Evolutionary conservation across 1,284 basidiomycete species (phyloP).

Genomic region (Gomphus sp.): DNA sequence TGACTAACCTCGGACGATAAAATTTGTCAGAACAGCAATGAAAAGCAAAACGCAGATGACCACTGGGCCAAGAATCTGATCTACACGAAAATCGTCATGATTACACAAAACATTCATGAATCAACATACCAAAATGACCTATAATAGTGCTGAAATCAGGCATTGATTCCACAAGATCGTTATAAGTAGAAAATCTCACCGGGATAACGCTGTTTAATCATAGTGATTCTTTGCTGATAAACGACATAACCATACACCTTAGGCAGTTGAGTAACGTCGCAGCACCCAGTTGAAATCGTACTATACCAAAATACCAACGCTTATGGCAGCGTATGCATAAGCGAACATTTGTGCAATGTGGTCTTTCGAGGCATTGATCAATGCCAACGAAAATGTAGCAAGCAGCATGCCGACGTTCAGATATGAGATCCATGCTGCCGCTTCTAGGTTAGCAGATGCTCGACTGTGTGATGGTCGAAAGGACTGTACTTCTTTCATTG

Average conservation of each 20-base stretch:
- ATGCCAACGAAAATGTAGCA: conserved; percentile 77
- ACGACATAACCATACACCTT: conserved; percentile 81
- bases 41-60: conserved; percentile 76
- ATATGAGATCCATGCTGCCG: conserved; percentile 83
- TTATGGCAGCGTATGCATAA: conserved; percentile 77
- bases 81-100: conserved; percentile 29
- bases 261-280: not conserved
- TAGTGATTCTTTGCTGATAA: conserved; percentile 84
- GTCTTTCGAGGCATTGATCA: conserved; percentile 84
- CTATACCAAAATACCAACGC: conserved; percentile 52
- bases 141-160: not conserved
- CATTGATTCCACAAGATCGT: conserved; percentile 2
- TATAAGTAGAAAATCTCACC: conserved; percentile 26
- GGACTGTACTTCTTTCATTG: conserved; percentile 79
- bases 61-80: conserved; percentile 73
- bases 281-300: not conserved
- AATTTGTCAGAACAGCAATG: conserved; percentile 79
- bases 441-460: not conserved
- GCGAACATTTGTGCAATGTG: conserved; percentile 72
- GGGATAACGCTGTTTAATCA: conserved; percentile 88
- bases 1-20: conserved; percentile 66
- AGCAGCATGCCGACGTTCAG: conserved; percentile 80
- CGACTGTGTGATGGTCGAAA: not conserved
- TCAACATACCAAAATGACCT: conserved; percentile 3
- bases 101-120: not conserved